These are phyloP conservation scores for Xylariaceae sp. DNA, from an alignment of 2,329 filamentous ascomycete genomes.

Conservation along the genomic window DNA sequence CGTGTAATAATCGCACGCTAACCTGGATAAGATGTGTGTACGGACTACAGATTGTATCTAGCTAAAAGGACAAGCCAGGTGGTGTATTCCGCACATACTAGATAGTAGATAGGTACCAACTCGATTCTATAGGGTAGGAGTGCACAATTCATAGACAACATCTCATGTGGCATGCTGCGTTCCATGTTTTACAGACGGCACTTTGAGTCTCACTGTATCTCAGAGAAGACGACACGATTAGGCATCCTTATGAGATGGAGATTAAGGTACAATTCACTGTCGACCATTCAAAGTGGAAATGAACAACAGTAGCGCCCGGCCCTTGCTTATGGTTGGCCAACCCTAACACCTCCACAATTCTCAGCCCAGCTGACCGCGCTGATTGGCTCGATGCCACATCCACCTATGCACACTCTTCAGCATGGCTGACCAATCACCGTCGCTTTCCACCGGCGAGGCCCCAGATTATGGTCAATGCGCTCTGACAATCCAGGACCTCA, in stretches of 20 bases:
- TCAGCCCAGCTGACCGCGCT: neutral
- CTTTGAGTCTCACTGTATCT: too few species aligned
- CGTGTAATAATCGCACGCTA: too few species aligned
- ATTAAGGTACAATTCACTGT: neutral
- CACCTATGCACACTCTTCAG: constrained; percentile 15
- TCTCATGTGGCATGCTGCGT: too few species aligned
- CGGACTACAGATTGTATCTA: too few species aligned
- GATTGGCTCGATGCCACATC: constrained; percentile 9
- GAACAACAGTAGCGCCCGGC: constrained; percentile 12
- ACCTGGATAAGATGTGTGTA: too few species aligned
- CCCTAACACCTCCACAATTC: neutral
- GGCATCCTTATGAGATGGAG: neutral
- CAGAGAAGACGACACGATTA: too few species aligned
- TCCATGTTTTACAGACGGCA: too few species aligned
- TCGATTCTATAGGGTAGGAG: too few species aligned
- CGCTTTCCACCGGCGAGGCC: neutral
- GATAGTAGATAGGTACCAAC: too few species aligned
- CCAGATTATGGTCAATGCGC: constrained; percentile 10
- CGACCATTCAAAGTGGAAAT: neutral
- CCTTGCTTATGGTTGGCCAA: constrained; percentile 12
- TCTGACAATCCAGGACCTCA: neutral
- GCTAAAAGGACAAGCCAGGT: too few species aligned
- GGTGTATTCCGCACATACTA: too few species aligned
- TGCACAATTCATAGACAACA: too few species aligned
- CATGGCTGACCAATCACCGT: constrained; percentile 10